Conservation (phyloP, 2,329 filamentous ascomycete genomes). For the Dactylonectria estremocensis region DNA sequence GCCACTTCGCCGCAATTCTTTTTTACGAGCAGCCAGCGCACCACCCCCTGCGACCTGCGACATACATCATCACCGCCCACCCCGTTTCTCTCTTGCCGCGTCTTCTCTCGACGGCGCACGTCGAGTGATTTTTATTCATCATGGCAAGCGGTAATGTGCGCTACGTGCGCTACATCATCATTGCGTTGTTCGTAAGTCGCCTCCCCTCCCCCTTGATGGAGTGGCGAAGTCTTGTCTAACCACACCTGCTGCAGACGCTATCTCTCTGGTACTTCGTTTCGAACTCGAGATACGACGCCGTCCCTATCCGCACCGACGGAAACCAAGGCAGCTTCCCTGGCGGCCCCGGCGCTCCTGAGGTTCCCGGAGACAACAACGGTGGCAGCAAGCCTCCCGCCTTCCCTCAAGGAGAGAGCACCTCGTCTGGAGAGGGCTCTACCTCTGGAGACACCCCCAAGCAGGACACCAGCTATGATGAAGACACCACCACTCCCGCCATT, state of each 20-base stretch:
- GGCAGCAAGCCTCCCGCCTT: conserved; percentile 45
- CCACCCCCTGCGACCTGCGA: conserved; percentile 19
- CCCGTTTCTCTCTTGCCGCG: conserved; percentile 26
- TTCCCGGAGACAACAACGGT: conserved; percentile 42
- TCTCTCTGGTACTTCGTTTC: conserved; percentile 86
- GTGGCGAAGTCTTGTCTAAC: conserved; percentile 32
- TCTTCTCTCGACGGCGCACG: conserved; percentile 29
- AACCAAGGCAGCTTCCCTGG: conserved; percentile 41
- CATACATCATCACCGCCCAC: conserved; percentile 40
- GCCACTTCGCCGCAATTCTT: conserved; percentile 29
- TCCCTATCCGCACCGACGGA: conserved; percentile 45
- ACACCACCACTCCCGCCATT: conserved; percentile 25
- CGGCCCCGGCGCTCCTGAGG: conserved; percentile 41
- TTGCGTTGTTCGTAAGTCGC: conserved; percentile 84
- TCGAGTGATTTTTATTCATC: conserved; percentile 49
- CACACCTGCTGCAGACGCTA: conserved; percentile 32
- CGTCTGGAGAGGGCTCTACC: background rate
- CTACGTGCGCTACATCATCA: conserved; percentile 83
- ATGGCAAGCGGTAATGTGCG: conserved; percentile 80
- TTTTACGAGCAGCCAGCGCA: conserved; percentile 16
- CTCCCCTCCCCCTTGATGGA: conserved; percentile 1
- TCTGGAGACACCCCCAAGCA: background rate
- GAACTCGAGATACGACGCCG: conserved; percentile 64
- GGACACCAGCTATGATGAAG: background rate
- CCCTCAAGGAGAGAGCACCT: conserved; percentile 34